phyloP scores from a whole-genome alignment of 2,329 filamentous ascomycete species.

The Kalmusia sp. region DNA sequence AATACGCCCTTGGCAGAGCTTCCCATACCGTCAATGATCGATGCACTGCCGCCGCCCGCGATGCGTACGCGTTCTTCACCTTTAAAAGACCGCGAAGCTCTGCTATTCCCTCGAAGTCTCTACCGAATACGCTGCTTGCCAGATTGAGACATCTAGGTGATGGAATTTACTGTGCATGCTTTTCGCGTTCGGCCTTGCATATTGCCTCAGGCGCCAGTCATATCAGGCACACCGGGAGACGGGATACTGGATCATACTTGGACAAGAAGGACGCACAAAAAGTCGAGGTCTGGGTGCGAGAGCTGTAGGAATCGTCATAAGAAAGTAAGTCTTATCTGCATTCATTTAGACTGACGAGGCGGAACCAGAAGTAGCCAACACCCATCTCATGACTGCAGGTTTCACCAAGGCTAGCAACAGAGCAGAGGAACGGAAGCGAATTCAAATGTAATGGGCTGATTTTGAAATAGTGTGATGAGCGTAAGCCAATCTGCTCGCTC shows the following conservation, averaged over 20 bases:
- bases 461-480: conserved; percentile 11
- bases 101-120: neutral
- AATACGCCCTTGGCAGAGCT: conserved; percentile 16
- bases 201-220: neutral
- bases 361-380: too few relatives aligned
- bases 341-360: too few relatives aligned
- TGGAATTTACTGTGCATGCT: conserved; percentile 2
- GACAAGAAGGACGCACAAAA: conserved; percentile 12
- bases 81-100: neutral
- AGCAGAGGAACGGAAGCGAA: too few relatives aligned
- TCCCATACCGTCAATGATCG: neutral
- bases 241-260: neutral
- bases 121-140: conserved; percentile 14
- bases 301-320: conserved; percentile 12
- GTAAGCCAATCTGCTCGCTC: conserved; percentile 6
- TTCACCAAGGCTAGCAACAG: too few relatives aligned
- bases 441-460: too few relatives aligned
- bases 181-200: conserved; percentile 4
- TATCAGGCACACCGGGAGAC: neutral
- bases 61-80: neutral
- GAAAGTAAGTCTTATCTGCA: conserved; percentile 8
- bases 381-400: too few relatives aligned
- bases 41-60: neutral
- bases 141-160: neutral
- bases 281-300: conserved; percentile 15